phyloP scores from a whole-genome alignment of 75 land plant genomes.

The Pinus taeda region DNA sequence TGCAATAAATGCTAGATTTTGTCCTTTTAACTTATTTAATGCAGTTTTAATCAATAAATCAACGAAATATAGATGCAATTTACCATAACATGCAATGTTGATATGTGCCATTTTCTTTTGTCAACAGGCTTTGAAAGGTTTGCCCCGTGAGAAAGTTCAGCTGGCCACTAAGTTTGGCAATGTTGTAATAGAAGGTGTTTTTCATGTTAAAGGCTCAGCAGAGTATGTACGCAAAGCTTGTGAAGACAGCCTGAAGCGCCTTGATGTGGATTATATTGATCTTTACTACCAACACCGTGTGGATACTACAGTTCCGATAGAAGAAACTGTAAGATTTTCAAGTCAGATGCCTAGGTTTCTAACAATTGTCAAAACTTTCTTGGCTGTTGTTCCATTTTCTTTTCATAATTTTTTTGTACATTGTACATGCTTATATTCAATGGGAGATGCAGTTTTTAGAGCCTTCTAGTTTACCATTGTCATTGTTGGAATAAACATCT shows the following conservation, averaged over 20 bases:
- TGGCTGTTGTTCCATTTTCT: background rate
- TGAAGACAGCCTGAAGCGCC: slow-evolving; percentile 69
- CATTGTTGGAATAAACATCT: background rate
- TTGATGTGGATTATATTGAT: slow-evolving; percentile 77
- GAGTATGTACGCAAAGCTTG: slow-evolving; percentile 72
- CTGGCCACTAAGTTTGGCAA: slow-evolving; percentile 73
- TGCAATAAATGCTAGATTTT: too few species aligned
- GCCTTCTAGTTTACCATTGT: background rate
- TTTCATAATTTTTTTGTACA: background rate
- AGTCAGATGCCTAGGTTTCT: background rate
- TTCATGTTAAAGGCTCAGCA: slow-evolving; percentile 39
- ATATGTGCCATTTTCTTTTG: background rate
- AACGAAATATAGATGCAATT: too few species aligned
- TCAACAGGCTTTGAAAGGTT: slow-evolving; percentile 54
- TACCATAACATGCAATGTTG: background rate
- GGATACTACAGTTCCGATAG: slow-evolving; percentile 73
- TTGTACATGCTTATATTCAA: background rate
- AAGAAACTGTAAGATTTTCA: slow-evolving; percentile 56
- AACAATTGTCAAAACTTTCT: background rate
- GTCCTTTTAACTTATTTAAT: too few species aligned
- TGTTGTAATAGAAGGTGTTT: background rate
- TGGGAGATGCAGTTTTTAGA: background rate
- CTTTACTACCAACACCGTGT: slow-evolving; percentile 71
- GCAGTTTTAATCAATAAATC: too few species aligned
- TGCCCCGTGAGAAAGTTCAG: slow-evolving; percentile 67